Conservation (phyloP, 2,329 filamentous ascomycete species). For the Trichophyton simii region DNA sequence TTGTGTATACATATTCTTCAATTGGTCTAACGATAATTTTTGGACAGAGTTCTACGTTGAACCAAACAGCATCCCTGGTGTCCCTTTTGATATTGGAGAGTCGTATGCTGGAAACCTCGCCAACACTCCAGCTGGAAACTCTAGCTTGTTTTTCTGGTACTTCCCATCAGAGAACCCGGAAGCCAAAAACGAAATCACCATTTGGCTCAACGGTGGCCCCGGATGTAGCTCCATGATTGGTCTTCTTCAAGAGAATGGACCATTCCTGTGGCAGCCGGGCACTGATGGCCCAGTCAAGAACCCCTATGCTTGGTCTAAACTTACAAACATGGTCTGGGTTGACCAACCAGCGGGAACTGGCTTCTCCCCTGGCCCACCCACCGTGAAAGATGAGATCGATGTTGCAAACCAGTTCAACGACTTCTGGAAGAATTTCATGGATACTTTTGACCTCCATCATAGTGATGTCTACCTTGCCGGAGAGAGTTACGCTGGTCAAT, state of each 20-base stretch:
- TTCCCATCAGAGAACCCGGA: constrained; percentile 36
- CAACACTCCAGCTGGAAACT: constrained; percentile 37
- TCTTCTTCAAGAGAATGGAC: constrained; percentile 63
- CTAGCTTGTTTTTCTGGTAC: constrained; percentile 40
- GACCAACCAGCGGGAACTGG: constrained; percentile 55
- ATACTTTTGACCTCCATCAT: constrained; percentile 53
- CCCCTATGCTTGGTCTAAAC: constrained; percentile 58
- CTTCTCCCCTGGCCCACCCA: constrained; percentile 53
- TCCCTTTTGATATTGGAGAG: constrained; percentile 52
- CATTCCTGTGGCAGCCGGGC: constrained; percentile 56
- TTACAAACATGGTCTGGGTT: constrained; percentile 66
- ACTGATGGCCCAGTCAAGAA: constrained; percentile 54
- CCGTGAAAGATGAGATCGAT: constrained; percentile 54
- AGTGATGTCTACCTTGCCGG: constrained; percentile 62
- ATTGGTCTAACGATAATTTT: not conserved
- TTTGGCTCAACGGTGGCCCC: constrained; percentile 42
- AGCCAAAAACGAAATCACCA: constrained; percentile 33
- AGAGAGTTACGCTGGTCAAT: constrained; percentile 56
- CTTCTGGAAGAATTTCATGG: constrained; percentile 67
- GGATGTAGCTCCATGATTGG: constrained; percentile 50
- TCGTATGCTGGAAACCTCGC: constrained; percentile 40
- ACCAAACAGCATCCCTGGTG: constrained; percentile 52
- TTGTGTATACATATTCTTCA: too few species aligned
- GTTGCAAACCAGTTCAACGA: constrained; percentile 58
- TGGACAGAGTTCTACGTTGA: constrained; percentile 50